Evolutionary conservation across 2,329 filamentous ascomycete species (phyloP).

Genomic region (Venturiaceae sp.): DNA sequence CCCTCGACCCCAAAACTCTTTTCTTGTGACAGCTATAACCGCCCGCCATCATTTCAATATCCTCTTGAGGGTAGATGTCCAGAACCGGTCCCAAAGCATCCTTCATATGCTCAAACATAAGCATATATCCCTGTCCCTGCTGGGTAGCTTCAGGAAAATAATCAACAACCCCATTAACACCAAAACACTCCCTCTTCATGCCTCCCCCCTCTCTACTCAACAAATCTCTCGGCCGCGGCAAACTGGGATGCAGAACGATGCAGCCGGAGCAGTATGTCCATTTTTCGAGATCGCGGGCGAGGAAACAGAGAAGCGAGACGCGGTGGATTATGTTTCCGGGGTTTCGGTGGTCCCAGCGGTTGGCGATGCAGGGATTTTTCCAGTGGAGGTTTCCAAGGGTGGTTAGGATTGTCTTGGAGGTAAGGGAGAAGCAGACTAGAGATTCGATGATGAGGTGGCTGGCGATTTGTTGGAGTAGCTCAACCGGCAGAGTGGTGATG

Average conservation of each 20-base stretch:
- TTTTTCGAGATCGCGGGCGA: background rate
- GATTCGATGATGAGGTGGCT: background rate
- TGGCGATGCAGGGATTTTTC: too few relatives aligned
- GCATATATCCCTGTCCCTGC: background rate
- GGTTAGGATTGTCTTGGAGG: background rate
- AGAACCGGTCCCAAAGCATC: background rate
- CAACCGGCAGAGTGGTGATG: too few relatives aligned
- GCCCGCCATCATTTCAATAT: background rate
- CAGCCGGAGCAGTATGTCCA: background rate
- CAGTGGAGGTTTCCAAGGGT: background rate
- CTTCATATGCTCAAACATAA: background rate
- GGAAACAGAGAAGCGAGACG: background rate
- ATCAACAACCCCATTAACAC: background rate
- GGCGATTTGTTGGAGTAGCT: background rate
- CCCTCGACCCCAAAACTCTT: background rate
- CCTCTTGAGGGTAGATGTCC: background rate
- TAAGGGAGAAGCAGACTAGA: background rate
- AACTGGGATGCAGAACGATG: too few relatives aligned
- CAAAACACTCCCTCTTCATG: background rate
- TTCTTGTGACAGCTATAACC: background rate
- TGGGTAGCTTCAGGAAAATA: background rate
- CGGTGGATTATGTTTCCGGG: background rate
- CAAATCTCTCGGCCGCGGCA: background rate
- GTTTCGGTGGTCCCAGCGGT: background rate
- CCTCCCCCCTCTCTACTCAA: background rate